Conservation (phyloP, 805 yeast species). For the Scheffersomyces lignosus region DNA sequence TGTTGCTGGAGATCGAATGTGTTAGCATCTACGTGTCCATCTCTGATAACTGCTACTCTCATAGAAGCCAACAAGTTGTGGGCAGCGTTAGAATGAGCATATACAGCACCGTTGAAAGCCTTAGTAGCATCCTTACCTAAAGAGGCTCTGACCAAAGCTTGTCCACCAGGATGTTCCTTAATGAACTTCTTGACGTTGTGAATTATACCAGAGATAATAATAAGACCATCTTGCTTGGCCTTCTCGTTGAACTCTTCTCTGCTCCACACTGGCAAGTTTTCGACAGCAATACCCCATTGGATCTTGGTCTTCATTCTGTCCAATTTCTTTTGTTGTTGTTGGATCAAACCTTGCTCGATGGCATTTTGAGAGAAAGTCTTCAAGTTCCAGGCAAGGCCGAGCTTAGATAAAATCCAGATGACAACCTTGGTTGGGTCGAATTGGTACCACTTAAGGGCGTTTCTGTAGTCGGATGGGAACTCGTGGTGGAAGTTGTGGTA, state of each 20-base stretch:
- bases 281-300: slow-evolving; percentile 74
- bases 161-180: slow-evolving; percentile 84
- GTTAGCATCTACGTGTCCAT: slow-evolving; percentile 55
- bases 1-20: slow-evolving; percentile 54
- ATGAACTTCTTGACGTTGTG: slow-evolving; percentile 72
- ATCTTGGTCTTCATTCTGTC: slow-evolving; percentile 60
- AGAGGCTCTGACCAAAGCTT: slow-evolving; percentile 66
- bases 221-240: slow-evolving; percentile 57
- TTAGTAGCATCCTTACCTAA: slow-evolving; percentile 79
- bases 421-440: slow-evolving; percentile 77
- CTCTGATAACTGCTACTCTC: slow-evolving; percentile 80
- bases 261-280: slow-evolving; percentile 73
- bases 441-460: slow-evolving; percentile 85
- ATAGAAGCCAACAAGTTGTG: slow-evolving; percentile 77
- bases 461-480: slow-evolving; percentile 87
- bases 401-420: slow-evolving; percentile 57
- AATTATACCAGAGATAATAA: slow-evolving; percentile 75
- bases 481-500: slow-evolving; percentile 90
- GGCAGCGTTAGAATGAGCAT: slow-evolving; percentile 83
- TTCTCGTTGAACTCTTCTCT: slow-evolving; percentile 56
- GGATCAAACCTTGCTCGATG: slow-evolving; percentile 77
- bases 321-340: slow-evolving; percentile 80
- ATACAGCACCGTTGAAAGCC: slow-evolving; percentile 86
- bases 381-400: slow-evolving; percentile 72
- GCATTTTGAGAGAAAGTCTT: slow-evolving; percentile 78